Evolutionary conservation across 2,329 filamentous ascomycete genomes (phyloP).

Genomic region (Talaromyces sp.): DNA sequence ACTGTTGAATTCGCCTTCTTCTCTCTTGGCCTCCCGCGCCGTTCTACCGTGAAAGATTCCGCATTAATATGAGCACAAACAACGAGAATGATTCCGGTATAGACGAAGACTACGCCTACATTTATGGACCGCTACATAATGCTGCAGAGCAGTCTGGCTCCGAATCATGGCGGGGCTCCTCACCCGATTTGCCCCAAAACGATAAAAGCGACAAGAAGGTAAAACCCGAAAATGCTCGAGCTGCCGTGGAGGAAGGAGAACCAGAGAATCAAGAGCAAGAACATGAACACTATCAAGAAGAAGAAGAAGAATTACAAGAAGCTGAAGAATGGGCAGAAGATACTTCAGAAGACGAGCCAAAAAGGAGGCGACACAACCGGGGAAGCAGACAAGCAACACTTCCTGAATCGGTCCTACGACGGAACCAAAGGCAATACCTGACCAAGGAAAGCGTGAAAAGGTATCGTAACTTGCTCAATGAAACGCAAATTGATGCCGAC

Average conservation of each 20-base stretch:
- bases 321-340: background rate
- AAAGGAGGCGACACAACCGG: background rate
- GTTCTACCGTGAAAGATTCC: background rate
- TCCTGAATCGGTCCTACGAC: background rate
- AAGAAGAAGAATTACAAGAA: background rate
- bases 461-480: constrained; percentile 50
- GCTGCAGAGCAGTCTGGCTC: background rate
- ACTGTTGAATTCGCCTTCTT: background rate
- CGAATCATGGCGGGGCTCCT: constrained; percentile 3
- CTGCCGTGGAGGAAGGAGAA: background rate
- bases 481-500: constrained; percentile 25
- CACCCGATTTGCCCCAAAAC: background rate
- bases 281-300: background rate
- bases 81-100: constrained; percentile 15
- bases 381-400: background rate
- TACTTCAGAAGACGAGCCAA: background rate
- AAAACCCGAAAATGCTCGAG: background rate
- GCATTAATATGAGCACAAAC: constrained; percentile 29
- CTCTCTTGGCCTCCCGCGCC: background rate
- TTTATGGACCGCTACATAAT: background rate
- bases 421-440: constrained; percentile 13
- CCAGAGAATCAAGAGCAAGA: background rate
- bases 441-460: constrained; percentile 42
- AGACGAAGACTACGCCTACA: constrained; percentile 1
- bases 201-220: background rate